These are phyloP conservation scores for Quercus dentata DNA, from an alignment of 306 rosid species.

Conservation along the genomic window DNA sequence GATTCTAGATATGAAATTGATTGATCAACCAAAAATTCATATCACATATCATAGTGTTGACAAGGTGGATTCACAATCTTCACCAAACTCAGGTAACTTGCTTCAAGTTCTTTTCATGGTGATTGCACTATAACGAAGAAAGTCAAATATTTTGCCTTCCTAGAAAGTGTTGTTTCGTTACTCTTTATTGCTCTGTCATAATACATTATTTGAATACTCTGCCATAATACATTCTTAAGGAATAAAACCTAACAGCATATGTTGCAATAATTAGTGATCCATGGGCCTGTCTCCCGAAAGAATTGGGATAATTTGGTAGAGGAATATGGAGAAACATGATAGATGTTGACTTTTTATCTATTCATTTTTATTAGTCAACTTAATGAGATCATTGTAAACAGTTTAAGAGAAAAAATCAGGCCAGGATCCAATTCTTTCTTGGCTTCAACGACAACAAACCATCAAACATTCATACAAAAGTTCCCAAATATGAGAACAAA, in stretches of 20 bases:
- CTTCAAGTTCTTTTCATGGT: conserved; percentile 11
- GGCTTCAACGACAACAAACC: too few species aligned
- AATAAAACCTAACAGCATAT: background rate
- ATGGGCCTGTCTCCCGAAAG: background rate
- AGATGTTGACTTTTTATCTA: background rate
- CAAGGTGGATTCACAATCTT: conserved; percentile 39
- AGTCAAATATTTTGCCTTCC: background rate
- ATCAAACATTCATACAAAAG: too few species aligned
- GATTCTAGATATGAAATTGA: conserved; percentile 39
- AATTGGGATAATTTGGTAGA: background rate
- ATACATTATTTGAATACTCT: background rate
- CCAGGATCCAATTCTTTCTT: too few species aligned
- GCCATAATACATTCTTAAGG: background rate
- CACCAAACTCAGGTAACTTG: conserved; percentile 53
- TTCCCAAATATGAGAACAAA: too few species aligned
- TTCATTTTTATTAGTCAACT: background rate
- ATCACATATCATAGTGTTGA: conserved; percentile 52
- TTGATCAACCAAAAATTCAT: conserved; percentile 64
- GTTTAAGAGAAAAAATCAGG: too few species aligned
- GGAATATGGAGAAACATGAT: background rate
- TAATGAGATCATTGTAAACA: too few species aligned
- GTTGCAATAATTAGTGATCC: background rate
- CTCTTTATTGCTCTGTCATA: background rate
- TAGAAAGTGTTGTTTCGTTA: background rate
- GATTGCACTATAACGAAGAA: background rate